phyloP scores from a whole-genome alignment of 176 grass and related monocot species.

The Elaeis guineensis region DNA sequence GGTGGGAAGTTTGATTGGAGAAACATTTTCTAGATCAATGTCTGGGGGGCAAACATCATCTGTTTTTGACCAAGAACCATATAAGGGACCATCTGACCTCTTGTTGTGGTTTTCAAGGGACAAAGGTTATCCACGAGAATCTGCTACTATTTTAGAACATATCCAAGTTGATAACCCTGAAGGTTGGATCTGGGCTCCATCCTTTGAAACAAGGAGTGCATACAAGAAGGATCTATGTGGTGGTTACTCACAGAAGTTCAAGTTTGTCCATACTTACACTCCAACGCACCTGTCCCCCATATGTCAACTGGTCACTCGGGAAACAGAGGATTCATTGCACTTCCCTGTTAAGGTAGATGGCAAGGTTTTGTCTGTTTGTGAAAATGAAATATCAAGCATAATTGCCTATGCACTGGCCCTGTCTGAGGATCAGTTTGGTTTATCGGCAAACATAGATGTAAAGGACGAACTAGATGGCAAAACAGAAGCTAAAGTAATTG shows the following conservation, averaged over 20 bases:
- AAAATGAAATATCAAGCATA: too few species aligned
- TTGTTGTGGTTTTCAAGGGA: slow-evolving; percentile 17
- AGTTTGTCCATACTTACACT: slow-evolving; percentile 52
- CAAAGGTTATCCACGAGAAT: slow-evolving; percentile 13
- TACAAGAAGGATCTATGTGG: slow-evolving; percentile 51
- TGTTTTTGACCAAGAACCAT: slow-evolving; percentile 22
- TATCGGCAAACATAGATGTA: too few species aligned
- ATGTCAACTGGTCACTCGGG: slow-evolving; percentile 32
- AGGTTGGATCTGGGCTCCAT: slow-evolving; percentile 71
- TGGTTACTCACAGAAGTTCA: slow-evolving; percentile 44
- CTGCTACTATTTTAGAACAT: slow-evolving; percentile 5
- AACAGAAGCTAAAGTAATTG: too few species aligned
- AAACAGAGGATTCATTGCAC: too few species aligned
- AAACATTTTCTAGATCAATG: slow-evolving; percentile 2
- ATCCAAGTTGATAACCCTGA: slow-evolving; percentile 35
- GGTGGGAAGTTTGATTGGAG: neutral
- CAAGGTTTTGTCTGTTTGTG: too few species aligned
- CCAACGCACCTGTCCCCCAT: slow-evolving; percentile 60
- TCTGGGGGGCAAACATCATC: slow-evolving; percentile 4
- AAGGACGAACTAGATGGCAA: too few species aligned
- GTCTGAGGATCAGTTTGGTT: too few species aligned
- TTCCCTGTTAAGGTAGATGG: too few species aligned
- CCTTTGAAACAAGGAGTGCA: slow-evolving; percentile 44
- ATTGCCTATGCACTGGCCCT: too few species aligned
- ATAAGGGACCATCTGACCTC: slow-evolving; percentile 3